These are phyloP conservation scores for Ogataea wickerhamii DNA, from an alignment of 805 yeast species.

Conservation along the genomic window DNA sequence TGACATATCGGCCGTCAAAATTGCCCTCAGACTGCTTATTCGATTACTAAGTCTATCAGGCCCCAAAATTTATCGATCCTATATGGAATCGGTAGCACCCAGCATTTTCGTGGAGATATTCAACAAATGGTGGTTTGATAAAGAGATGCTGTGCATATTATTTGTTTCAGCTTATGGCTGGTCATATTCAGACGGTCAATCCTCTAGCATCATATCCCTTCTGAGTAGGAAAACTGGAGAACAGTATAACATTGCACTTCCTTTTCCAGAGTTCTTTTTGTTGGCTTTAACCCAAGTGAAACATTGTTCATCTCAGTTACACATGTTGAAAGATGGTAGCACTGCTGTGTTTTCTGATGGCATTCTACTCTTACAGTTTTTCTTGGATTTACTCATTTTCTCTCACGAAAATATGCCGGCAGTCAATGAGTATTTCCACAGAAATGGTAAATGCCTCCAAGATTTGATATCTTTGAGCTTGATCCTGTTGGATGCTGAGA, in stretches of 20 bases:
- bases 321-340: background rate
- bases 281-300: background rate
- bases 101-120: conserved; percentile 44
- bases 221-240: conserved; percentile 16
- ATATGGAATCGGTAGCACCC: conserved; percentile 51
- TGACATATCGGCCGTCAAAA: conserved; percentile 35
- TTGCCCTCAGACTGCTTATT: conserved; percentile 44
- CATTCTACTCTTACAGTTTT: background rate
- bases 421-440: background rate
- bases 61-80: conserved; percentile 42
- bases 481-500: background rate
- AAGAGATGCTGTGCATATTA: conserved; percentile 39
- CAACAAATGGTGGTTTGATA: conserved; percentile 46
- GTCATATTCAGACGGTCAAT: conserved; percentile 24
- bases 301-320: background rate
- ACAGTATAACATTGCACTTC: conserved; percentile 18
- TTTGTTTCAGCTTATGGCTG: conserved; percentile 47
- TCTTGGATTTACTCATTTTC: background rate
- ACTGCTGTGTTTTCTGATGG: background rate
- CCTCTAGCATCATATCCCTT: conserved; percentile 11
- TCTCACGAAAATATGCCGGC: background rate
- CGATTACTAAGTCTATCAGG: conserved; percentile 47
- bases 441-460: background rate
- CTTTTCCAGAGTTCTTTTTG: conserved; percentile 40
- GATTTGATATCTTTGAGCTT: background rate